These are phyloP conservation scores for Colletotrichum sp. DNA, from an alignment of 2,329 filamentous ascomycete species.

Conservation along the genomic window DNA sequence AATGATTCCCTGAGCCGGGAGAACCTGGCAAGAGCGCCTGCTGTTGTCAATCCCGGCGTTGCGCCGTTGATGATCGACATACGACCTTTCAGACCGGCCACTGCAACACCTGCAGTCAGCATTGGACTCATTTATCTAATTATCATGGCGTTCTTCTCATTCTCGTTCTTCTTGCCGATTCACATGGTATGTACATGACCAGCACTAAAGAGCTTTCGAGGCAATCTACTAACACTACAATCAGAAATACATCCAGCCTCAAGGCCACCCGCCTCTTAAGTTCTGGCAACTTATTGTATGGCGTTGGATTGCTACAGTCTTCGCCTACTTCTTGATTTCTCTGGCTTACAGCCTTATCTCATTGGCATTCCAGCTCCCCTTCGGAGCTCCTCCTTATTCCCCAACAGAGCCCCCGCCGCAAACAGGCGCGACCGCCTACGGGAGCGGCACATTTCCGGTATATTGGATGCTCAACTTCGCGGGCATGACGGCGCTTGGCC, in stretches of 20 bases:
- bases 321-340: constrained; percentile 65
- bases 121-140: constrained; percentile 72
- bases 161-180: constrained; percentile 68
- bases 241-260: constrained; percentile 57
- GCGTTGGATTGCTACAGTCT: constrained; percentile 60
- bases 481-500: constrained; percentile 66
- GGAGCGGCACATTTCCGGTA: constrained; percentile 61
- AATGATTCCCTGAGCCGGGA: constrained; percentile 40
- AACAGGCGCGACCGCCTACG: constrained; percentile 58
- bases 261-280: constrained; percentile 61
- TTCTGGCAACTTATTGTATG: constrained; percentile 63
- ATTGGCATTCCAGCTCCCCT: constrained; percentile 67
- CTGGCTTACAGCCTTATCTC: constrained; percentile 69
- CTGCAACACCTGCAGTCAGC: constrained; percentile 60
- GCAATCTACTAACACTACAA: background rate
- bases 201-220: too few relatives aligned
- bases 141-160: constrained; percentile 71
- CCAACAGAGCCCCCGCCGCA: constrained; percentile 43
- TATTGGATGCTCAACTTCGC: constrained; percentile 70
- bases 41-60: constrained; percentile 35
- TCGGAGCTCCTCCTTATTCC: constrained; percentile 51
- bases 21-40: constrained; percentile 28
- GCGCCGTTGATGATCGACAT: constrained; percentile 50
- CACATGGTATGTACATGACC: constrained; percentile 46
- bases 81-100: constrained; percentile 61